Base-by-base conservation (phyloP, 768 basidiomycete genomes). In the Boletus insuetus region DNA sequence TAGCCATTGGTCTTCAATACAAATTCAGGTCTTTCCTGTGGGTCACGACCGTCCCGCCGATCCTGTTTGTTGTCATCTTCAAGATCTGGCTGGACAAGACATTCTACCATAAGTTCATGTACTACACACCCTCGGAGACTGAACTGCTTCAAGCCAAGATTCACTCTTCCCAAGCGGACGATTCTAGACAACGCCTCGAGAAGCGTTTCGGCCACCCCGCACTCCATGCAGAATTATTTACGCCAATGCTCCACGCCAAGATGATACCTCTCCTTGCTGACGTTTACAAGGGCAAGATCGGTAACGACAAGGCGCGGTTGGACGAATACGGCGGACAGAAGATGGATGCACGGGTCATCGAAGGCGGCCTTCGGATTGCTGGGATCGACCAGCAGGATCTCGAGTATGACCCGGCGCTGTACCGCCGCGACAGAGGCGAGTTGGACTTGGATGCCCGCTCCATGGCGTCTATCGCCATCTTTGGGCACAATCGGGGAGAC, bases 121-220 rank as follows among this genome's bases (percentile, higher is more conserved):
- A 85, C 75, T 98, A 87, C 73, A 83, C 81, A n/a, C 94, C 97
- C 4, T 82, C 85, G 3, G 85, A 89, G 38, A 75, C 82, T 3
- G 95, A 98, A 69, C 76, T 95, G 39, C 81, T 81, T 12, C 67
- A 78, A 39, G 84, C 86, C 45, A 86, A 91, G 62, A 80, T 94
- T 3, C 82, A 94, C 64, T 91, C 92, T 0, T 83, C 87, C 50
- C 83, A 85, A 45, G 80, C 83, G 1, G 95, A 98, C 68, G 75
- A 80, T 54, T 78, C 79, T 37, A 79, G 86, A 51, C 80, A 88
- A 66, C 82, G 89, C 34, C 82, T 98, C 31, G 87, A 87, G 74
- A 93, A 86, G 68, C 87, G 96, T 29, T 99, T 98, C 74, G 91
- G 95, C 1, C 97, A 99, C 69, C 95, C 97, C 1, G 90, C 94